Conservation (phyloP, 192 early-diverging fungal genomes). For the Coemansia brasiliensis region DNA sequence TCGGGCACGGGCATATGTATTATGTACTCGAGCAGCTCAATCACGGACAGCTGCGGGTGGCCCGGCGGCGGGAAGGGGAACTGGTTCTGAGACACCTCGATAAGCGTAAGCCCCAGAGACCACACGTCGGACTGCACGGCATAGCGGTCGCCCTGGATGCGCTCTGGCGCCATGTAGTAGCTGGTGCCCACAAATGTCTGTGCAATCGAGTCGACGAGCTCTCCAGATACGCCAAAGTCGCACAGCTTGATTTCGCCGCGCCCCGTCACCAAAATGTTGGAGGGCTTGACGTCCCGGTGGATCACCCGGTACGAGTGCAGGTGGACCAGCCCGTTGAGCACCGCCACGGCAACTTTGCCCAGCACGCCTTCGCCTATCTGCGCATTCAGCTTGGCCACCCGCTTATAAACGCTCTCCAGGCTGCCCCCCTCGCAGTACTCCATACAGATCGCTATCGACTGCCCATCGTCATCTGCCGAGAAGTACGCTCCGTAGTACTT, state of each 20-base stretch:
- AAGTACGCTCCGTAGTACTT: constrained; percentile 92
- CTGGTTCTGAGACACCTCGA: constrained; percentile 90
- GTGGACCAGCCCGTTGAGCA: constrained; percentile 90
- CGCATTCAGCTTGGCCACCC: constrained; percentile 62
- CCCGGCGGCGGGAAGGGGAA: constrained; percentile 90
- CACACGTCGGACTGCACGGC: constrained; percentile 94
- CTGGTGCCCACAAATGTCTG: constrained; percentile 96
- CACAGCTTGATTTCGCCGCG: constrained; percentile 92
- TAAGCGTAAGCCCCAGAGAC: constrained; percentile 89
- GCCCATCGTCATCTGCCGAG: constrained; percentile 71
- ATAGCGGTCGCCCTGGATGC: constrained; percentile 88
- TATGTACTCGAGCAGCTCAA: constrained; percentile 94
- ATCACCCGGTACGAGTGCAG: constrained; percentile 85
- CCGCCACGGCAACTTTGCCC: constrained; percentile 85
- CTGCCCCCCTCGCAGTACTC: constrained; percentile 95
- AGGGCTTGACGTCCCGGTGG: constrained; percentile 98
- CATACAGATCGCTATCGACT: constrained; percentile 90
- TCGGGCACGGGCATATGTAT: constrained; percentile 84
- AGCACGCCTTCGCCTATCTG: constrained; percentile 87
- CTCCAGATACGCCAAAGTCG: constrained; percentile 95
- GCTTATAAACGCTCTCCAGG: constrained; percentile 88
- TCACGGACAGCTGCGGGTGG: constrained; percentile 71
- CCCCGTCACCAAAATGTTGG: constrained; percentile 91
- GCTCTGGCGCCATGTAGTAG: constrained; percentile 97
- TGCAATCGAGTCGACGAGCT: constrained; percentile 84